Evolutionary conservation across 192 early-diverging fungal species (phyloP).

Genomic region (Mortierella alpina): DNA sequence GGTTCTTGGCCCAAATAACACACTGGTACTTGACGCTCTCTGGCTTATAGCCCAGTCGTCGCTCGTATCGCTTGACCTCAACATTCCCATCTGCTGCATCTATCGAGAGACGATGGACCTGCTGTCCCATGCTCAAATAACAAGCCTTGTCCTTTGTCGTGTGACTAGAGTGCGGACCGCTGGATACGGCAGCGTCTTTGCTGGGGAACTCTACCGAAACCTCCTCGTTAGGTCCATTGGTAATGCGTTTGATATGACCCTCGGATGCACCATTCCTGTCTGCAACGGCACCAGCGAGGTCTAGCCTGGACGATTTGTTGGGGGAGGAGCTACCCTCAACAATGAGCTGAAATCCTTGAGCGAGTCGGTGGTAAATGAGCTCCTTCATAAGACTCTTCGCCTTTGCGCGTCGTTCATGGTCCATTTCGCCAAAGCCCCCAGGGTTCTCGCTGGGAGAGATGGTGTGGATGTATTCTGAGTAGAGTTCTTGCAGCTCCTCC

Average conservation of each 20-base stretch:
- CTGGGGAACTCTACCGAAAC: conserved; percentile 34
- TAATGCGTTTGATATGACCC: neutral
- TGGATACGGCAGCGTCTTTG: conserved; percentile 11
- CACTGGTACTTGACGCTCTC: conserved; percentile 76
- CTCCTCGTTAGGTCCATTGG: neutral
- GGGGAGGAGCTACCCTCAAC: conserved; percentile 37
- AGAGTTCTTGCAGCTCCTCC: conserved; percentile 75
- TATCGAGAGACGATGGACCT: conserved; percentile 85
- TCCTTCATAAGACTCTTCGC: conserved; percentile 76
- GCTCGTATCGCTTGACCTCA: conserved; percentile 89
- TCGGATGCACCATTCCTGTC: conserved; percentile 13
- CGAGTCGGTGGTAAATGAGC: conserved; percentile 88
- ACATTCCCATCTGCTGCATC: conserved; percentile 74
- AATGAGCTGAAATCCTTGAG: conserved; percentile 94
- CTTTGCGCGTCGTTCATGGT: conserved; percentile 47
- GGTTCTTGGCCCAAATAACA: conserved; percentile 87
- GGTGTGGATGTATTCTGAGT: conserved; percentile 83
- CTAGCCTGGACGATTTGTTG: conserved; percentile 3
- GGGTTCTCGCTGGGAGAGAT: conserved; percentile 68
- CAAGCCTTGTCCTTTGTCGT: conserved; percentile 52
- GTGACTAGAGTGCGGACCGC: neutral
- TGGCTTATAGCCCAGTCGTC: conserved; percentile 70
- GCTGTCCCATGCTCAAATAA: conserved; percentile 91
- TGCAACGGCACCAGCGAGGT: neutral
- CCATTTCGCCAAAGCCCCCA: conserved; percentile 56